These are phyloP conservation scores for Oryza longistaminata DNA, from an alignment of 176 grass and related monocot species.

Conservation along the genomic window DNA sequence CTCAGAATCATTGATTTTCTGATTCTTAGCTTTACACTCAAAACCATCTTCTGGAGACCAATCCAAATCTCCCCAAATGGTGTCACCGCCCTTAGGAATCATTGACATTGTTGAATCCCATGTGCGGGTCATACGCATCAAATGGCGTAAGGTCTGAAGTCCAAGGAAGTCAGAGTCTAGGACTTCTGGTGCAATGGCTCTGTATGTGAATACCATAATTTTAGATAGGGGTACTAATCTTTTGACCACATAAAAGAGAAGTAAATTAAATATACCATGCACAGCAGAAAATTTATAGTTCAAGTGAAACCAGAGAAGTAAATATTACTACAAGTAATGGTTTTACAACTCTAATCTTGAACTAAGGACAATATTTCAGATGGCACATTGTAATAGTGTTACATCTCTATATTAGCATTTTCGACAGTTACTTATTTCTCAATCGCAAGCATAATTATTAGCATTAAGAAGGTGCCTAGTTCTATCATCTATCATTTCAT, in stretches of 20 bases:
- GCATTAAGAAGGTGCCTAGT: background rate
- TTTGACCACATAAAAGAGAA: conserved; percentile 17
- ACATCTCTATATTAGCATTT: too few species aligned
- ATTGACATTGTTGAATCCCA: conserved; percentile 99
- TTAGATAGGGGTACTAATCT: background rate
- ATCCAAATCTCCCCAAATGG: conserved; percentile 91
- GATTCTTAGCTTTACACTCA: conserved; percentile 71
- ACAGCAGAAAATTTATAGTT: conserved; percentile 18
- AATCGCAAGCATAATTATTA: background rate
- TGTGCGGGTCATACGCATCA: conserved; percentile 98
- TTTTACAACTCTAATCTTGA: background rate
- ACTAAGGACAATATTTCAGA: background rate
- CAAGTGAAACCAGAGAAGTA: conserved; percentile 19
- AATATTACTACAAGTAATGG: background rate
- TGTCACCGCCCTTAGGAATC: conserved; percentile 98
- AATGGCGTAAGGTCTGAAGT: conserved; percentile 87
- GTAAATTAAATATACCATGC: background rate
- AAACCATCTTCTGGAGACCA: conserved; percentile 79
- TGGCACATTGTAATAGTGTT: background rate
- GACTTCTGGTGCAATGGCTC: conserved; percentile 89
- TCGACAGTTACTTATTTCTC: background rate
- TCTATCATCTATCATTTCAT: background rate
- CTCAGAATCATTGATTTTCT: conserved; percentile 57
- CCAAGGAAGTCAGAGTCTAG: conserved; percentile 90
- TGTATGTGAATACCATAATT: conserved; percentile 39